These are phyloP conservation scores for Pinus taeda DNA, from an alignment of 75 land plant species.

Conservation along the genomic window DNA sequence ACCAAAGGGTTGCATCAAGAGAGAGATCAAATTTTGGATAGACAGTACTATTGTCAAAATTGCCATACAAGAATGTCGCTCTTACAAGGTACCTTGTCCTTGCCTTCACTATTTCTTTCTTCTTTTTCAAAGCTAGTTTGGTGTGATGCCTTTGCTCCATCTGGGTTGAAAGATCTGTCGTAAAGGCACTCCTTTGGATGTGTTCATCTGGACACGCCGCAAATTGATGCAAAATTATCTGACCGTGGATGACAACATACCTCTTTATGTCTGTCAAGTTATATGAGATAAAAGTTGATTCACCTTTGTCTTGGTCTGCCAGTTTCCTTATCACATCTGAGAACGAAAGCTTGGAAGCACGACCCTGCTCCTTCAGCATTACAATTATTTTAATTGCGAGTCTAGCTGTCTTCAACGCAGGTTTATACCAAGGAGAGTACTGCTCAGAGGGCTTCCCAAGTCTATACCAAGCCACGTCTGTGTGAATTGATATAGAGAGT, in stretches of 20 bases:
- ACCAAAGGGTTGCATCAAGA: no score
- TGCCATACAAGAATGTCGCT: no score
- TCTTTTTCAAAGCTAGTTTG: constrained; percentile 75
- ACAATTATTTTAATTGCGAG: constrained; percentile 78
- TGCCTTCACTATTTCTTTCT: constrained; percentile 44
- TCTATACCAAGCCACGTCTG: constrained; percentile 87
- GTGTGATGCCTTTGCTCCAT: constrained; percentile 94
- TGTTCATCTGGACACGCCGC: constrained; percentile 81
- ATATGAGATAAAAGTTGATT: constrained; percentile 59
- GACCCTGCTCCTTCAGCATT: constrained; percentile 73
- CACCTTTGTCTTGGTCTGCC: constrained; percentile 41
- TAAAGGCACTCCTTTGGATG: constrained; percentile 70
- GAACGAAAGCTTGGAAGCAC: constrained; percentile 81
- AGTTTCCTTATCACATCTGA: constrained; percentile 69
- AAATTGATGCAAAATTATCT: constrained; percentile 89
- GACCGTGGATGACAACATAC: constrained; percentile 94
- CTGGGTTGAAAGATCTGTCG: constrained; percentile 51
- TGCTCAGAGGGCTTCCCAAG: constrained; percentile 92
- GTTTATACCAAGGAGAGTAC: constrained; percentile 85
- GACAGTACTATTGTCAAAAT: no score
- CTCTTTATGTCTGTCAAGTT: constrained; percentile 70
- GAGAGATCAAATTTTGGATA: no score
- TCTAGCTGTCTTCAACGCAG: constrained; percentile 84
- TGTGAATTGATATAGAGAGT: constrained; percentile 76
- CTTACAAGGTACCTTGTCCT: no score